Percentiles rank a stretch among this genome's conserved stretches.
Conservation (phyloP, 306 rosid genomes). For the Oemleria cerasiformis region DNA sequence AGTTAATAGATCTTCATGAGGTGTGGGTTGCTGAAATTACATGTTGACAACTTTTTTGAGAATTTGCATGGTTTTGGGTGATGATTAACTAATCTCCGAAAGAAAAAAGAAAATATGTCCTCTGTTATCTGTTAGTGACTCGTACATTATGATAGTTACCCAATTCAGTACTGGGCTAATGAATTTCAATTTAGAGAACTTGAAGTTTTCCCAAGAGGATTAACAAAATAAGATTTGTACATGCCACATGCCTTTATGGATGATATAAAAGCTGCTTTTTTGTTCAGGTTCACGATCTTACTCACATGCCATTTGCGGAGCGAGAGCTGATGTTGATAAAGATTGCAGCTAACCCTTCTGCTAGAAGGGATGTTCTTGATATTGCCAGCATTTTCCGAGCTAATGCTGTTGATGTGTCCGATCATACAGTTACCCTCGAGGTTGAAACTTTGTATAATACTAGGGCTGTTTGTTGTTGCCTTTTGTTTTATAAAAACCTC, state of each 20-base stretch:
- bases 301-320: constrained; percentile 52
- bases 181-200: not conserved
- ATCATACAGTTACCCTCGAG: constrained; percentile 59
- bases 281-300: constrained; percentile 48
- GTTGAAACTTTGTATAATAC: constrained; percentile 24
- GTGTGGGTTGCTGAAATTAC: constrained; percentile 30
- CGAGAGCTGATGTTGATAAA: constrained; percentile 57
- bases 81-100: not conserved
- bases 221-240: not conserved
- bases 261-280: constrained; percentile 17
- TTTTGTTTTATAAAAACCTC: not conserved
- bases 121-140: not conserved
- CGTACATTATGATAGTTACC: not conserved
- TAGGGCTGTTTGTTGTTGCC: not conserved
- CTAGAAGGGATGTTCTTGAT: constrained; percentile 60
- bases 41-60: not conserved
- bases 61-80: not conserved
- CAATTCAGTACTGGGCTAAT: not conserved
- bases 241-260: not conserved
- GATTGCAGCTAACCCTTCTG: constrained; percentile 49
- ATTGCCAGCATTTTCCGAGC: constrained; percentile 59
- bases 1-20: constrained; percentile 58
- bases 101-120: not conserved
- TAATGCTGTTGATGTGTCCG: constrained; percentile 60
- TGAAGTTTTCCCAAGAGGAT: not conserved